Percentiles rank a stretch among this genome's conserved stretches.
phyloP scores from a whole-genome alignment of 306 rosid species.

The Vigna reflexopilosa region DNA sequence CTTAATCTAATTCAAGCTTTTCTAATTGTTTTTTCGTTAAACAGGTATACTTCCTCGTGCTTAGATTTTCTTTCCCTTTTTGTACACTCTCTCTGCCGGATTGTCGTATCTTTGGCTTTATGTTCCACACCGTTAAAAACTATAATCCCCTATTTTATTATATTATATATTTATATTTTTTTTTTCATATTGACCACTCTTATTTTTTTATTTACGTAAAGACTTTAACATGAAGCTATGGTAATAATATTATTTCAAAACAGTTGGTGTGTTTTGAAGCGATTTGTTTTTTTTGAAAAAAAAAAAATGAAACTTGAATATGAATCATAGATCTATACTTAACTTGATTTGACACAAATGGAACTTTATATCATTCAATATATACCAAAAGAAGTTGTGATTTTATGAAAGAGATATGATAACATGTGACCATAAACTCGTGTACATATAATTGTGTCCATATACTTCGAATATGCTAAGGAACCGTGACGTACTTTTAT shows the following conservation, averaged over 20 bases:
- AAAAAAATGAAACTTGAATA: too few species aligned
- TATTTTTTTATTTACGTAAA: too few species aligned
- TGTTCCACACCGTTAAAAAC: background rate
- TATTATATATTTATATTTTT: background rate
- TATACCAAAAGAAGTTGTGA: too few species aligned
- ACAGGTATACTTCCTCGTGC: background rate
- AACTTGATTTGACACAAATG: too few species aligned
- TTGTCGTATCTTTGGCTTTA: conserved; percentile 9
- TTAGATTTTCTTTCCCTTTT: conserved; percentile 44
- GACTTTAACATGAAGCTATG: too few species aligned
- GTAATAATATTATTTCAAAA: too few species aligned
- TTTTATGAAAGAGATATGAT: too few species aligned
- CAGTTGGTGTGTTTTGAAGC: too few species aligned
- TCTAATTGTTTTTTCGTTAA: background rate
- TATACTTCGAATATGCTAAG: conserved; percentile 10
- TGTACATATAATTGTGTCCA: background rate
- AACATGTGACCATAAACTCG: background rate
- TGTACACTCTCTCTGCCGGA: background rate
- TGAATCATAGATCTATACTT: too few species aligned
- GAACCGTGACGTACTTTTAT: conserved; percentile 5
- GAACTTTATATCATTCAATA: too few species aligned
- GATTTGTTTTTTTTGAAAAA: too few species aligned
- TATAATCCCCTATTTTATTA: background rate
- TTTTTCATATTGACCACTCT: background rate
- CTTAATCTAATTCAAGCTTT: conserved; percentile 21